Percentiles rank a stretch among this genome's conserved stretches.
These are phyloP conservation scores for Yamadazyma sp. DNA, from an alignment of 805 yeast genomes.

Conservation along the genomic window DNA sequence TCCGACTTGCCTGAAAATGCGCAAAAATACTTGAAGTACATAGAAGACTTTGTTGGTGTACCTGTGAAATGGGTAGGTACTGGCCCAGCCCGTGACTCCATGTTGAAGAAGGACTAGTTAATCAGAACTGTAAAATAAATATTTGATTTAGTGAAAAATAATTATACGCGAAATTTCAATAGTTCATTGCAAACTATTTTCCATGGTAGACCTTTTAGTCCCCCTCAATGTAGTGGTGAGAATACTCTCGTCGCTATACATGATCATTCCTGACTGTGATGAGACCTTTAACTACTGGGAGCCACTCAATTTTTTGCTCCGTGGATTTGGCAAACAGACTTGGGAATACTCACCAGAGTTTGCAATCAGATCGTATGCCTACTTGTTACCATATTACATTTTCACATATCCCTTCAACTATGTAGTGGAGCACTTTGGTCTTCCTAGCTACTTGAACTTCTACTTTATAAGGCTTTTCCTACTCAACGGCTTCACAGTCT, in stretches of 20 bases:
- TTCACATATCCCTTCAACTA: constrained; percentile 23
- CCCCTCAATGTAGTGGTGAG: constrained; percentile 17
- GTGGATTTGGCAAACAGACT: constrained; percentile 89
- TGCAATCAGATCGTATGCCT: constrained; percentile 85
- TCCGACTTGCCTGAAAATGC: constrained; percentile 88
- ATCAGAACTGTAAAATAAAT: constrained; percentile 1
- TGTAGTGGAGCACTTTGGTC: constrained; percentile 14
- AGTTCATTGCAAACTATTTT: no score
- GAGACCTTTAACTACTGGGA: constrained; percentile 95
- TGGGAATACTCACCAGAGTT: constrained; percentile 95
- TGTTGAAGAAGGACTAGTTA: constrained; percentile 58
- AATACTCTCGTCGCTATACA: constrained; percentile 45
- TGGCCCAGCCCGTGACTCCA: constrained; percentile 94
- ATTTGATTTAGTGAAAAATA: no score
- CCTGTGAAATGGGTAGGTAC: constrained; percentile 98
- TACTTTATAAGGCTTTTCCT: constrained; percentile 50
- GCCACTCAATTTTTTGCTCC: constrained; percentile 72
- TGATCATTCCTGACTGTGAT: constrained; percentile 88
- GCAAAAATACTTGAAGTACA: constrained; percentile 75
- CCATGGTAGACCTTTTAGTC: constrained; percentile 1
- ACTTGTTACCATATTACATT: constrained; percentile 52
- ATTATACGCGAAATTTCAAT: no score
- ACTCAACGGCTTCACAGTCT: constrained; percentile 36
- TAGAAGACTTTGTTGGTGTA: constrained; percentile 80
- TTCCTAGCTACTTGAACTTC: constrained; percentile 40